Conservation (phyloP, 257 asterid genomes). For the Petrea volubilis region DNA sequence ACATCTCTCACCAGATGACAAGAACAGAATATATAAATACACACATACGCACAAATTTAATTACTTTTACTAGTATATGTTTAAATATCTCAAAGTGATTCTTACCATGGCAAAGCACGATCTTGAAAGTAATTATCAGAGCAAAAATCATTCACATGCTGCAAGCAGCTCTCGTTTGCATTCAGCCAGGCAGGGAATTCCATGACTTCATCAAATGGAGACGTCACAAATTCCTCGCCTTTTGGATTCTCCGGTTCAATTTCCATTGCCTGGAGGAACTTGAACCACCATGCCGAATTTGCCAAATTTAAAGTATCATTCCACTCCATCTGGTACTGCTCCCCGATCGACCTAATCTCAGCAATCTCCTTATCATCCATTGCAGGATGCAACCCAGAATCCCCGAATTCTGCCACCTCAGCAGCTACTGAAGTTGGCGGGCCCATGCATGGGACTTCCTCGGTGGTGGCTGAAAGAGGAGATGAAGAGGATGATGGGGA, state of each 20-base stretch:
- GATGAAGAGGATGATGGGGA: constrained; percentile 70
- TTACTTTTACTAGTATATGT: neutral
- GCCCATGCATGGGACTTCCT: constrained; percentile 46
- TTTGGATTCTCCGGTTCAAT: constrained; percentile 44
- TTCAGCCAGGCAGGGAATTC: constrained; percentile 91
- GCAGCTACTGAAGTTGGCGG: constrained; percentile 26
- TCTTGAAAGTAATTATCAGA: constrained; percentile 63
- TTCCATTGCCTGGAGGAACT: constrained; percentile 78
- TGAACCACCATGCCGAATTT: constrained; percentile 91
- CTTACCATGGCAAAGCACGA: constrained; percentile 94
- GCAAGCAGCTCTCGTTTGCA: constrained; percentile 61
- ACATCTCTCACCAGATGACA: constrained; percentile 13
- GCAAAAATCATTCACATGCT: constrained; percentile 47
- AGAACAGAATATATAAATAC: neutral
- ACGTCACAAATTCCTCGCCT: constrained; percentile 37
- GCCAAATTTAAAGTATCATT: constrained; percentile 80
- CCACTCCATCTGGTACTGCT: constrained; percentile 91
- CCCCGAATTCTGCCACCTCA: constrained; percentile 36
- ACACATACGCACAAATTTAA: neutral
- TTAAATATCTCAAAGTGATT: constrained; percentile 11
- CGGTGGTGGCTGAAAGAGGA: constrained; percentile 42
- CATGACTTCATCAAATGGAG: constrained; percentile 74
- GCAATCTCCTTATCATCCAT: constrained; percentile 94
- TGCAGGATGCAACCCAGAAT: constrained; percentile 61
- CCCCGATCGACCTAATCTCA: constrained; percentile 90